Conservation (phyloP, 352 stramenopile species). For the Pythium myriotylum region DNA sequence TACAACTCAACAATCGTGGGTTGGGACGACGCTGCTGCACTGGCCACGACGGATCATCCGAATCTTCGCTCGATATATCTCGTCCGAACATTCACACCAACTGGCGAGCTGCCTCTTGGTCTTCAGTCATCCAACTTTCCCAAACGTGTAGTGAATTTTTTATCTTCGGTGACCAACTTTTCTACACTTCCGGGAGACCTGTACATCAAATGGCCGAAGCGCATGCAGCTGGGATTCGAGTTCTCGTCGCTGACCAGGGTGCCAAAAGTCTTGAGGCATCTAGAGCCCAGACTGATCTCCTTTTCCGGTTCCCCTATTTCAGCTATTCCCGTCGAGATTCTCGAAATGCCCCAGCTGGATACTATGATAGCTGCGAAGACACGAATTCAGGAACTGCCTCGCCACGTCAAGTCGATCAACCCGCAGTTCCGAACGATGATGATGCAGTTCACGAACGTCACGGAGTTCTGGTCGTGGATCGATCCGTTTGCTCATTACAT, state of each 20-base stretch:
- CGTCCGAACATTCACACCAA: background rate
- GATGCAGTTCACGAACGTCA: constrained; percentile 17
- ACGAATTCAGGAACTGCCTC: constrained; percentile 2
- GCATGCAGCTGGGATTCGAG: constrained; percentile 18
- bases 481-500: constrained; percentile 7
- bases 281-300: constrained; percentile 5
- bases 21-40: background rate
- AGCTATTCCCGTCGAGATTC: background rate
- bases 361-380: constrained; percentile 1
- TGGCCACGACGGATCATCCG: constrained; percentile 2
- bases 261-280: background rate
- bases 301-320: constrained; percentile 2
- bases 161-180: constrained; percentile 12
- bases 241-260: constrained; percentile 14
- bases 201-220: background rate
- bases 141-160: constrained; percentile 2
- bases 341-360: constrained; percentile 10
- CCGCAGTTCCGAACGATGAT: background rate
- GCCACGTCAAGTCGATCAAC: background rate
- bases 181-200: constrained; percentile 4
- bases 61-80: background rate
- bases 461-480: constrained; percentile 9
- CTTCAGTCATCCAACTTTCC: constrained; percentile 15
- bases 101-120: constrained; percentile 5
- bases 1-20: constrained; percentile 22